Base-by-base conservation (phyloP, 2,329 filamentous ascomycete genomes). In the Sphaceloma murrayae region DNA sequence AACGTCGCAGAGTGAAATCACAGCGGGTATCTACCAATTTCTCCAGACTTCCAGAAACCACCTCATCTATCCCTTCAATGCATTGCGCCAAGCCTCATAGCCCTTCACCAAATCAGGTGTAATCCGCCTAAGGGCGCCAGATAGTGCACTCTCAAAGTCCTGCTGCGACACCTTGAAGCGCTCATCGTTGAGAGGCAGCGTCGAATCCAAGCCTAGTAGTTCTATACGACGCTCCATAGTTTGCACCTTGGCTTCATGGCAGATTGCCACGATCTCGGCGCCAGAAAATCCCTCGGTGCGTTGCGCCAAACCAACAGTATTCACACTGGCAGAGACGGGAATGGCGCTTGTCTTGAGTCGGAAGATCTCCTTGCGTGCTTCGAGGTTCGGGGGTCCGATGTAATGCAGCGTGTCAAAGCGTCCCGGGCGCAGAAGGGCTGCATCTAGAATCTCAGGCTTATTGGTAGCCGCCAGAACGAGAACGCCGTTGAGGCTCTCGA, bases 401-500 rank as follows among this genome's bases (percentile, higher is more conserved):
- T 94, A 94, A 34, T 94, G 74, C 24, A 87, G 72, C 52, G 82
- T 76, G 56, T 94, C 86, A 60, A 96, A 85, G 19, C 89, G 76
- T 1, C 89, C 89, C 0, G 86, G 83, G 1, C 89, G 77, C 58
- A 94, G 75, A 24, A 96, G 72, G 1, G 89, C 89, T 1, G 85
- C 77, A 58, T 96, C 89, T 14, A 96, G 74, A 1, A 80, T 73
- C 55, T 94, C 83, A 0, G 89, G 89, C 43, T 85, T 78, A 64
- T 96, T 96, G 0, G 89, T 96, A 2, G 89, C 89, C 0, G 85
- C 89, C 13, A 96, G 75, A 10, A 95, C 81, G 48, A 93, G 75
- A 0, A 96, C 87, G 46, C 84, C 84, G 45, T 80, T 80, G 14
- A 93, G 70, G 29, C 80, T 72, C 61, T 94, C 86, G 53, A 95